Evolutionary conservation across 805 yeast species (phyloP), one percentile per base, ranked within the genome.

Genomic region (Pichia californica): DNA sequence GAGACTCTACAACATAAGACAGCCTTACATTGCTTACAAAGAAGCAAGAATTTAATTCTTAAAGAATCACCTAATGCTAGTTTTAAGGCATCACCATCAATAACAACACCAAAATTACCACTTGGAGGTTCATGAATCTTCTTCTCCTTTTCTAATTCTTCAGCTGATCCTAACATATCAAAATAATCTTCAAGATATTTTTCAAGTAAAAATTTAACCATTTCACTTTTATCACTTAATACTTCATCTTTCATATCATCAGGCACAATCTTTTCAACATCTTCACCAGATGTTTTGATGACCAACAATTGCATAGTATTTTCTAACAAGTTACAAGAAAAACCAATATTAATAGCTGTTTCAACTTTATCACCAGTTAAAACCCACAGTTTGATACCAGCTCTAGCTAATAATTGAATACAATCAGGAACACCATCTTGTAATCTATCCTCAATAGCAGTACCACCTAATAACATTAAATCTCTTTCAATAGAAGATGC

Each of bases 351-450:
- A 53, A 85, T 84, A 11, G 93, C 94, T 27, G 94, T 85, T 62
- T 85, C 94, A n/a, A 85, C 86, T 61, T 83, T 84, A 61, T 85
- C 94, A 65, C 94, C 94, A 3, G 94, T 85, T 38, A 85, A 68
- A 37, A 85, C 93, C 94, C 94, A 85, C 41, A 85, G 66, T 60
- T 85, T 85, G 44, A 85, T 81, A 59, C 94, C 93, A 7, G 93
- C 93, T 50, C 77, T 69, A 14, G 76, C 83, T 44, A 85, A 66
- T 6, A 79, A 58, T 7, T 80, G 76, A 56, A 85, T 85, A 14
- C 91, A 75, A 53, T 83, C 93, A 2, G 93, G 91, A 43, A 85
- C 94, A 66, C 93, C 93, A 53, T 82, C 88, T 62, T 85, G 94
- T 48, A 85, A 66, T 58, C 88, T 71, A 67, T 85, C 94, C 61